Base-by-base conservation (phyloP, 2,329 filamentous ascomycete species). In the Aureobasidium zeae region DNA sequence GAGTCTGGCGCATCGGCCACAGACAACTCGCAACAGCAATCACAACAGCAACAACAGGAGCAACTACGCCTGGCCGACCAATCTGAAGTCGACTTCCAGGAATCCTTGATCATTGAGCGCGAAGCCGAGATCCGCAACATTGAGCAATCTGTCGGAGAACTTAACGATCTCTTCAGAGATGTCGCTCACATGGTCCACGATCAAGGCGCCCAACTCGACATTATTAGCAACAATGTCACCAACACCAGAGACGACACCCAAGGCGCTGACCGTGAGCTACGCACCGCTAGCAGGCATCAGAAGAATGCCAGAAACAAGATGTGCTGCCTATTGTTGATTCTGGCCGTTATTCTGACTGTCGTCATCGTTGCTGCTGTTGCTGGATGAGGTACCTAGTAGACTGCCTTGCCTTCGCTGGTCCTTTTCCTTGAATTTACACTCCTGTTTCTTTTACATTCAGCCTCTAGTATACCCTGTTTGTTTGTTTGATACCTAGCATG, bases 81-180 rank as follows among this genome's bases (percentile, higher is more conserved):
- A 62, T 82, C 86, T 54, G 93, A 98, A 59, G 91, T 98, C 31
- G 89, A 98, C 60, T 98, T 95, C 68, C 91, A 98, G 60, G 91
- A 98, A 54, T 81, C 83, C 12, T 71, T 98, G 47, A 98, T 98
- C 58, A 81, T 93, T 49, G 89, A 98, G 71, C 87, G 93, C 43
- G 91, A 98, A 64, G 80, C 86, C 46, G 91, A 98, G 68, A 98
- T 98, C 53, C 81, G 88, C 49, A 93, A 94, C 60, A 98, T 98
- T 56, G 91, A 96, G 67, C 88, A 95, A 63, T 87, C 85, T 44
- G 91, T 98, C 5, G 84, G 84, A 44, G 91, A 98, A 57, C 70
- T 98, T 50, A 98, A 98, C 57, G 91, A 96, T 58, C 74, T 98
- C 31, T 98, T 98, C 72, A 76, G 88, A 50, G 89, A 98, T 68